Percentiles rank a stretch among this genome's conserved stretches.
Evolutionary conservation across 495 filamentous ascomycete genomes (phyloP).

Genomic region (Podospora appendiculata): DNA sequence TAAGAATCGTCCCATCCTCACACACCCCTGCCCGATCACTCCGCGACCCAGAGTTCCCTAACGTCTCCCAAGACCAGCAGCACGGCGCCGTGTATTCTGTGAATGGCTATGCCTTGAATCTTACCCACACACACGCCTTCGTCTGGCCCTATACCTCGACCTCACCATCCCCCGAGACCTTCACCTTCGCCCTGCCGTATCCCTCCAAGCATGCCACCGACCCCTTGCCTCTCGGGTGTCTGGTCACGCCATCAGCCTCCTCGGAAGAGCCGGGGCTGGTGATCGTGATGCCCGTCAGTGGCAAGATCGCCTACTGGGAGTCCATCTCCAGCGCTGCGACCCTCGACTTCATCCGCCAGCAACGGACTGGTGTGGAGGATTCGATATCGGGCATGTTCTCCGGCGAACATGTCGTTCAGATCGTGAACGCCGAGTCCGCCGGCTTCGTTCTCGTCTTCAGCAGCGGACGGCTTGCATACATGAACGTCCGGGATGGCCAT

Average conservation of each 20-base stretch:
- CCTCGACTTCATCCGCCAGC: slow-evolving; percentile 66
- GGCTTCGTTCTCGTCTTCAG: slow-evolving; percentile 80
- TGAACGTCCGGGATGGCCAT: slow-evolving; percentile 76
- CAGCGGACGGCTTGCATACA: slow-evolving; percentile 74
- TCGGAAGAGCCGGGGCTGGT: slow-evolving; percentile 75
- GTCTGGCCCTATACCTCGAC: slow-evolving; percentile 80
- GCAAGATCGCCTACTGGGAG: slow-evolving; percentile 91
- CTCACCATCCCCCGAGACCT: slow-evolving; percentile 57
- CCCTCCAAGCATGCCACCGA: slow-evolving; percentile 55
- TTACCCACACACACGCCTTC: slow-evolving; percentile 72
- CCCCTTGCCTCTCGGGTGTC: slow-evolving; percentile 67
- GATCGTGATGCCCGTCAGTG: slow-evolving; percentile 70
- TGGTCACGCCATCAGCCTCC: slow-evolving; percentile 66
- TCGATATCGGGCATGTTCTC: slow-evolving; percentile 62
- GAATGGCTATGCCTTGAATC: slow-evolving; percentile 66
- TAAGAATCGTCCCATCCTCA: slow-evolving; percentile 25
- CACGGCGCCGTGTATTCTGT: slow-evolving; percentile 57
- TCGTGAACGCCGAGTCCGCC: slow-evolving; percentile 72
- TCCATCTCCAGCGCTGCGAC: slow-evolving; percentile 77
- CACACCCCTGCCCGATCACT: neutral
- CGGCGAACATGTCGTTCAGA: slow-evolving; percentile 66
- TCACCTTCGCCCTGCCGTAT: slow-evolving; percentile 68
- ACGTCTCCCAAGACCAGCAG: slow-evolving; percentile 35
- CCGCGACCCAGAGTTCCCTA: slow-evolving; percentile 18
- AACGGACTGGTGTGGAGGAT: slow-evolving; percentile 68